Evolutionary conservation across 2,329 filamentous ascomycete species (phyloP), one percentile per base, ranked within the genome.

Genomic region (Monilinia polystroma): DNA sequence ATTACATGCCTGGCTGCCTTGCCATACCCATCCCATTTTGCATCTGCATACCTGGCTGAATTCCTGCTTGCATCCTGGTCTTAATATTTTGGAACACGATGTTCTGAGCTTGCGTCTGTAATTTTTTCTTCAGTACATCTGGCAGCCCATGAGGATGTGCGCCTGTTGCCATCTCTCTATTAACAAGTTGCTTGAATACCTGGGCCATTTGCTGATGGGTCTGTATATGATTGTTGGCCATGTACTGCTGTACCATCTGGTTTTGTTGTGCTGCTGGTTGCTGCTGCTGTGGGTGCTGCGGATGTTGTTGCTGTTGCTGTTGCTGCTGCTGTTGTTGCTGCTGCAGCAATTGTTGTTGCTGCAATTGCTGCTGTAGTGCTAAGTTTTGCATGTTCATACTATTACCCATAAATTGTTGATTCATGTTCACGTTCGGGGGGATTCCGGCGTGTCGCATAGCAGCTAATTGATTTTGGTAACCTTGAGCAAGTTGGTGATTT

Each of bases 1-100:
- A 10, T 52, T 64, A 68, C 60, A 67, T 64, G 16, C 67, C 65
- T 43, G 63, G 59, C 45, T 32, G 65, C 57, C 67, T 67, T 60
- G 67, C 72, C 72, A 74, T 74, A 10, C 69, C 70, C 72, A 74
- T 74, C 3, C 73, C 73, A 67, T 75, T 73, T 43, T 70, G 72
- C 71, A 75, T 73, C 14, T 71, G 64, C 57, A 66, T 73, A 64
- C 72, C 74, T 67, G 73, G 67, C 52, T 70, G 69, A 68, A 70
- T 67, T 16, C 65, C 69, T 65, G 65, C 66, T 63, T 55, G 58
- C n/a, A 62, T 23, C 45, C 32, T 62, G 20, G 11, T 11, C 51
- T 38, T 62, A 3, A 62, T 18, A 29, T 20, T 51, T 26, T 62
- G 45, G n/a, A 51, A 18, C 20, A 62, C 58, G 7, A 62, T 38